Base-by-base conservation (phyloP, 2,329 filamentous ascomycete genomes). In the Colletotrichum endophyticum region DNA sequence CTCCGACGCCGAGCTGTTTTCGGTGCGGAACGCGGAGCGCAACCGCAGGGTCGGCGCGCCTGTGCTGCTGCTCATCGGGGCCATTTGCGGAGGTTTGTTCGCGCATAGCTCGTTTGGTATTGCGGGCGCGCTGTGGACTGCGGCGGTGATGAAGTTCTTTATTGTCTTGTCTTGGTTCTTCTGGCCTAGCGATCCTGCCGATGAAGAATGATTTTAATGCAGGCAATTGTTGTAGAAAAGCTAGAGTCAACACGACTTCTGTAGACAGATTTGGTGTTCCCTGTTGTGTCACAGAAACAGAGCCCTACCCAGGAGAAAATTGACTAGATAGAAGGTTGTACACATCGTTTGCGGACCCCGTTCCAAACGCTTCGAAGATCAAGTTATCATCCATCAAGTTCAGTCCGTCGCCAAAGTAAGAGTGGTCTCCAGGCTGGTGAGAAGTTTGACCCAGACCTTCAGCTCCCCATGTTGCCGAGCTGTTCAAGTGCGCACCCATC, bases 141-240 rank as follows among this genome's bases (percentile, higher is more conserved):
- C 91, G 0, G 88, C 90, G 0, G 83, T 79, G 0, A 79, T 94
- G 63, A 94, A 95, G 84, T 79, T 89, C 2, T 53, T 84, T 3
- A 91, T 93, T 75, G 87, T 92, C 1, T 27, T 90, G 3, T 84
- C 89, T 0, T 94, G 93, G 93, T 84, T 91, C 19, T 78, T 90
- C 2, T 95, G 93, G 93, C 91, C 88, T 6, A 87, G 84, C 1
- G 88, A 90, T 75, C 79, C 79, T 3, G 79, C 82, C 27, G 82
- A 83, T 3, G 84, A 83, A 30, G 83, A 81, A n/a, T 73, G 78
- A 80, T 71, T 13, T 8, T 3, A 13, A 8, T 8, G 28, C 30
- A 1, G 8, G 12, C 59, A 15, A 25, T 34, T 9, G n/a, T 15
- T 11, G 22, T 30, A 36, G 59, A n/a, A 28, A 2, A 62, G 44